A percentile compares a stretch with the other conserved stretches of the same genome.
phyloP scores from a whole-genome alignment of 768 basidiomycete species.

The Tylopilus balloui region DNA sequence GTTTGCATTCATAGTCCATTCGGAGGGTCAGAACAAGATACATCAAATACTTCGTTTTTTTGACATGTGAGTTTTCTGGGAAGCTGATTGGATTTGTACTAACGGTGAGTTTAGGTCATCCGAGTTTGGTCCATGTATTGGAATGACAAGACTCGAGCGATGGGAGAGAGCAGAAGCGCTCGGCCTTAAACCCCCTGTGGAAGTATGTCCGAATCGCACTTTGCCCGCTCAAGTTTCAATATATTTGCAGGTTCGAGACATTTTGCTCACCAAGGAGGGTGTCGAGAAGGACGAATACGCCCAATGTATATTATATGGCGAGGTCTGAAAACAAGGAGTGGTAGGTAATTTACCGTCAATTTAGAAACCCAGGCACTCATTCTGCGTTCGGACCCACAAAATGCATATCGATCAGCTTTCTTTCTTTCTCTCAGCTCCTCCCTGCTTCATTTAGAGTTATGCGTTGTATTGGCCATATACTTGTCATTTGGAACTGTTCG shows the following conservation, averaged over 20 bases:
- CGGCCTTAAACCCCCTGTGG: conserved; percentile 73
- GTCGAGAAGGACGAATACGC: conserved; percentile 47
- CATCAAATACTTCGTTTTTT: conserved; percentile 76
- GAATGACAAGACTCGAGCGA: conserved; percentile 75
- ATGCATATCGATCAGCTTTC: neutral
- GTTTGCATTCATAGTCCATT: conserved; percentile 50
- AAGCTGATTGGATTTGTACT: neutral
- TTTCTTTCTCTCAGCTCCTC: neutral
- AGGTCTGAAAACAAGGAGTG: conserved; percentile 24
- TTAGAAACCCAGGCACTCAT: neutral
- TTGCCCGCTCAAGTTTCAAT: neutral
- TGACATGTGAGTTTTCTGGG: conserved; percentile 50
- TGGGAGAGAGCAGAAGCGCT: conserved; percentile 82
- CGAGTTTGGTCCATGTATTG: conserved; percentile 77
- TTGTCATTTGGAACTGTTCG: neutral
- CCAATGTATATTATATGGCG: conserved; percentile 57
- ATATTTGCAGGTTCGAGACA: conserved; percentile 61
- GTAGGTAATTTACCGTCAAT: neutral
- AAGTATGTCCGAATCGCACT: conserved; percentile 43
- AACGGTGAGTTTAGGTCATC: conserved; percentile 48
- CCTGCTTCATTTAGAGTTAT: neutral
- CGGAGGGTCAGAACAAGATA: conserved; percentile 53
- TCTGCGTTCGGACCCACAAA: neutral
- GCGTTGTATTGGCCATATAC: conserved; percentile 4
- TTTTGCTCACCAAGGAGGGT: conserved; percentile 68